phyloP scores from a whole-genome alignment of 352 stramenopile species.

The Phytopythium chamaehyphon region DNA sequence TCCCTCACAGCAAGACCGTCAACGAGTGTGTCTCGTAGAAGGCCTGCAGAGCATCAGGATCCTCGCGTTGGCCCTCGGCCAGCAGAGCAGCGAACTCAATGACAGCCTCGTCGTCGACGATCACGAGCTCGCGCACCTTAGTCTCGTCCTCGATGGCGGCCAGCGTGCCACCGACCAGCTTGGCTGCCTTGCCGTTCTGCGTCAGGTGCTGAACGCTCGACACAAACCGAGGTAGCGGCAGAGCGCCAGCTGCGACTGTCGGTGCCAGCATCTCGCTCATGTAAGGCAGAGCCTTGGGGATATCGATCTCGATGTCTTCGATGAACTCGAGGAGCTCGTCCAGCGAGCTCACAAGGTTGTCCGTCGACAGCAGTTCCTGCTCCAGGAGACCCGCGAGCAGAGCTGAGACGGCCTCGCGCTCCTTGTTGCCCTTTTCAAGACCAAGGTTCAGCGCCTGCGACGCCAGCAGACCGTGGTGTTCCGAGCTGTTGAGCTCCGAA shows the following conservation, averaged over 20 bases:
- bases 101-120: conserved; percentile 1
- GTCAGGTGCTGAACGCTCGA: conserved; percentile 40
- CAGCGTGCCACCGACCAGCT: conserved; percentile 52
- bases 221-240: conserved; percentile 40
- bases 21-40: conserved; percentile 44
- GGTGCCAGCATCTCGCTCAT: conserved; percentile 69
- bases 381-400: conserved; percentile 55
- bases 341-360: conserved; percentile 33
- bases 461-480: conserved; percentile 45
- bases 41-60: conserved; percentile 21
- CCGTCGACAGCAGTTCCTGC: conserved; percentile 37
- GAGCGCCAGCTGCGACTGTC: conserved; percentile 34
- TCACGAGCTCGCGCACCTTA: conserved; percentile 37
- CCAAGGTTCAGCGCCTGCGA: conserved; percentile 59
- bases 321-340: conserved; percentile 65
- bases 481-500: conserved; percentile 45
- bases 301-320: conserved; percentile 83
- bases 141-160: conserved; percentile 34
- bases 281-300: conserved; percentile 67
- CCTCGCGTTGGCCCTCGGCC: conserved; percentile 33
- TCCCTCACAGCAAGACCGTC: conserved; percentile 30
- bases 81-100: conserved; percentile 40
- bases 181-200: conserved; percentile 60
- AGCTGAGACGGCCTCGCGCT: conserved; percentile 46
- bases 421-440: conserved; percentile 63